Base-by-base conservation (phyloP, 2,329 filamentous ascomycete species). In the Colletotrichum aenigma region DNA sequence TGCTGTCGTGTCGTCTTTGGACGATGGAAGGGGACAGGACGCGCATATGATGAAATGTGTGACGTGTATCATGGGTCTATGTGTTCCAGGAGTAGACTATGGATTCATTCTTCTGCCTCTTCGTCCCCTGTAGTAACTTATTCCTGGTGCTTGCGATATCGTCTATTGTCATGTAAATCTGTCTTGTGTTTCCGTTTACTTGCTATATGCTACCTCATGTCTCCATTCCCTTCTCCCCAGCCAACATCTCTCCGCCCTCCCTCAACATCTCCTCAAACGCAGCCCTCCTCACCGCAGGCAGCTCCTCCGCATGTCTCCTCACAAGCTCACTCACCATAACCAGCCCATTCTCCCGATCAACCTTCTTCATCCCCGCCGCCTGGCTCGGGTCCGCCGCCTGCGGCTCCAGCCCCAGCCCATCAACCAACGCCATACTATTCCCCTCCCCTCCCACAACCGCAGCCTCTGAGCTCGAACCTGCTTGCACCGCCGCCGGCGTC, bases 271-370 rank as follows among this genome's bases (percentile, higher is more conserved):
- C 84, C 72, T 88, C 86, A 74, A 92, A 86, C n/a, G 86, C 80
- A 16, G 78, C 81, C 61, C 82, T 81, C 32, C 85, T 84, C 75
- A 83, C 80, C 3, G 85, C 78, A 2, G 87, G 81, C 77, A 91
- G 79, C 8, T 85, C 83, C 2, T 83, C 81, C 0, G 85, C 83
- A 21, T 85, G 84, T 60, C 85, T 86, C 79, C 86, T 87, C 55
- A 92, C 78, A 69, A 93, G 79, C 81, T 92, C 89, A 3, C 87
- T 87, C 5, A 92, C 86, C 72, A 93, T 81, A 1, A 93, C 89
- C 26, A 93, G 82, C 0, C 87, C 90, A 76, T 93, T 93, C 81
- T 93, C 91, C 10, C 91, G 86, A 78, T 93, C 91, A 7, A 90
- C 85, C 75, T 86, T 86, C 2, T 84, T 83, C 84, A 89, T 89